A percentile compares a stretch with the other conserved stretches of the same genome.
Evolutionary conservation across 352 stramenopile genomes (phyloP).

Genomic region (Phytophthora sp.): DNA sequence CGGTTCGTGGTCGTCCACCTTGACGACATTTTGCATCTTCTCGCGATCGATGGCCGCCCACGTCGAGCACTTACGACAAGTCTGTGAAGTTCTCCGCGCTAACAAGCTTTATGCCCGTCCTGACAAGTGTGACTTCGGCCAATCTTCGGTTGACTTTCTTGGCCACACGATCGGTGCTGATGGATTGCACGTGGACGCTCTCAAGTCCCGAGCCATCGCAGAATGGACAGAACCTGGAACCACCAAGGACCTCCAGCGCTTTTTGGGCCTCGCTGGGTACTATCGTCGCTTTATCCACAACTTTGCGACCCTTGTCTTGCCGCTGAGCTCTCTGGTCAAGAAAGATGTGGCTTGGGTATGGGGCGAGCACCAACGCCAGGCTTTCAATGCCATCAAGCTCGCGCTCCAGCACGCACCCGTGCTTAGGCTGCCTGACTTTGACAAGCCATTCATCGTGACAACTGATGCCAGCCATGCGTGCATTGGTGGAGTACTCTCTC

Average conservation of each 20-base stretch:
- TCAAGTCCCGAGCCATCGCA: conserved; percentile 27
- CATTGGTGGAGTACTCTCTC: too few relatives aligned
- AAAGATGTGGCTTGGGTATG: not conserved
- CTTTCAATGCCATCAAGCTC: conserved; percentile 21
- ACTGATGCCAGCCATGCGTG: conserved; percentile 30
- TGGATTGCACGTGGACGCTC: conserved; percentile 15
- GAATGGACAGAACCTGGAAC: conserved; percentile 1
- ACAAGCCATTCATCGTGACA: conserved; percentile 41
- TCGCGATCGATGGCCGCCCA: not conserved
- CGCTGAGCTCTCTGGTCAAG: conserved; percentile 10
- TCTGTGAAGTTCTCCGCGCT: not conserved
- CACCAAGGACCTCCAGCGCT: conserved; percentile 28
- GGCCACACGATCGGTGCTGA: conserved; percentile 25
- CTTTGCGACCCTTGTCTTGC: conserved; percentile 19
- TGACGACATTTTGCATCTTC: too few relatives aligned
- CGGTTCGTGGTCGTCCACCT: not conserved
- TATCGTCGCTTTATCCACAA: conserved; percentile 32
- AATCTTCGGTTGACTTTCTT: conserved; percentile 22
- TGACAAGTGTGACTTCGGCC: conserved; percentile 23
- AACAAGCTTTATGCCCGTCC: conserved; percentile 14
- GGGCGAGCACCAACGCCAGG: not conserved
- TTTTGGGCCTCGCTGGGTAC: conserved; percentile 27
- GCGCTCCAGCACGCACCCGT: conserved; percentile 32
- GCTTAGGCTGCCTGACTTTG: conserved; percentile 32
- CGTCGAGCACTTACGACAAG: not conserved